A percentile compares a stretch with the other conserved stretches of the same genome.
phyloP scores from a whole-genome alignment of 1,284 basidiomycete genomes.

The Cryptococcus floricola region DNA sequence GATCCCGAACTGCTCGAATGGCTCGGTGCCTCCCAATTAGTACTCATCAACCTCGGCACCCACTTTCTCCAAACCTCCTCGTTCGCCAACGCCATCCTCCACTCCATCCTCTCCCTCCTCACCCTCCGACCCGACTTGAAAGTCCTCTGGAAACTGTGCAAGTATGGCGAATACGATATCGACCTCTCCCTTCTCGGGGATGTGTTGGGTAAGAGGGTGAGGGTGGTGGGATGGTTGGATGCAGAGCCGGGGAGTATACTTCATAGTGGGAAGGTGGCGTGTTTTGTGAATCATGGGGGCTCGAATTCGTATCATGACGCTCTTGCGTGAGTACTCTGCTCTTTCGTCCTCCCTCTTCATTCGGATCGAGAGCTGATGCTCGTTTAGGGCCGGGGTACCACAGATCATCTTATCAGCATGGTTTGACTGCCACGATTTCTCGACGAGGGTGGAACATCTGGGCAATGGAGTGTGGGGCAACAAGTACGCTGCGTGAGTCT shows the following conservation, averaged over 20 bases:
- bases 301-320: slow-evolving; percentile 33
- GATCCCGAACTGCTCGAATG: slow-evolving; percentile 11
- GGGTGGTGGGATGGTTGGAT: slow-evolving; percentile 20
- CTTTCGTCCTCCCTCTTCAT: neutral
- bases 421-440: slow-evolving; percentile 28
- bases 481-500: slow-evolving; percentile 16
- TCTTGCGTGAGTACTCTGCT: slow-evolving; percentile 18
- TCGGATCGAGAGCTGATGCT: no score
- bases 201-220: slow-evolving; percentile 11
- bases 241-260: slow-evolving; percentile 18
- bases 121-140: slow-evolving; percentile 17
- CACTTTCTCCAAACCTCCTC: slow-evolving; percentile 3
- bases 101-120: slow-evolving; percentile 9
- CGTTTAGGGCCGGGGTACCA: slow-evolving; percentile 16
- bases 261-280: slow-evolving; percentile 16
- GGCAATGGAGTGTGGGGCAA: slow-evolving; percentile 26
- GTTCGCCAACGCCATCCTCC: slow-evolving; percentile 10
- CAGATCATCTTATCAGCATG: slow-evolving; percentile 26
- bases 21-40: neutral
- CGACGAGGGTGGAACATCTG: slow-evolving; percentile 12
- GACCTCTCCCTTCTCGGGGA: neutral
- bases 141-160: slow-evolving; percentile 18
- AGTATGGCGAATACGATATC: slow-evolving; percentile 4
- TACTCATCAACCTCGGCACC: slow-evolving; percentile 21
- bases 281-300: slow-evolving; percentile 25